phyloP scores from a whole-genome alignment of 129 eudicot species.

The Deinandra increscens region DNA sequence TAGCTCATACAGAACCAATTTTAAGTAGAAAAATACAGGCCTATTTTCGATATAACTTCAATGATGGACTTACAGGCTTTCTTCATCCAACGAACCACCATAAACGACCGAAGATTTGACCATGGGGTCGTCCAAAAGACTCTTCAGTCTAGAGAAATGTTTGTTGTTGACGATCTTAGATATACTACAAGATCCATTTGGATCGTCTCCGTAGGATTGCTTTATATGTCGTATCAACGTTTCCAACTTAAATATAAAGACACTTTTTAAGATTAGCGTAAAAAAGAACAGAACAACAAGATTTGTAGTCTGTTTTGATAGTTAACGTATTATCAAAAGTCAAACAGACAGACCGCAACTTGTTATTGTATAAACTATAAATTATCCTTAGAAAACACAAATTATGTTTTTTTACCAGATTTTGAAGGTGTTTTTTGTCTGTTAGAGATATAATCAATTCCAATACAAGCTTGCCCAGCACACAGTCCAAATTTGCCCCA shows the following conservation, averaged over 20 bases:
- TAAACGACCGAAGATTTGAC: conserved; percentile 51
- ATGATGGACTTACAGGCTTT: conserved; percentile 53
- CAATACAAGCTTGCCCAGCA: conserved; percentile 81
- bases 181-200: conserved; percentile 37
- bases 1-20: neutral
- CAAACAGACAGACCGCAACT: neutral
- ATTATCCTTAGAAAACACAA: neutral
- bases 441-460: conserved; percentile 68
- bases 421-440: conserved; percentile 43
- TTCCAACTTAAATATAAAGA: conserved; percentile 41
- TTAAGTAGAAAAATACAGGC: no score
- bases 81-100: conserved; percentile 76
- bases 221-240: conserved; percentile 29
- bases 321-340: neutral
- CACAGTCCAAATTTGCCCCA: conserved; percentile 73
- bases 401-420: conserved; percentile 41
- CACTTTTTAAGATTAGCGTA: neutral
- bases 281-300: neutral
- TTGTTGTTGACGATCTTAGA: conserved; percentile 62
- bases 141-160: conserved; percentile 53
- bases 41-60: neutral
- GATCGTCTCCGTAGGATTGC: conserved; percentile 63
- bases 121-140: conserved; percentile 58
- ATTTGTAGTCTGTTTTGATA: neutral
- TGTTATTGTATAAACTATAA: neutral